A percentile compares a stretch with the other conserved stretches of the same genome.
Conservation (phyloP, 164 flowering plant species). For the Dillenia turbinata region DNA sequence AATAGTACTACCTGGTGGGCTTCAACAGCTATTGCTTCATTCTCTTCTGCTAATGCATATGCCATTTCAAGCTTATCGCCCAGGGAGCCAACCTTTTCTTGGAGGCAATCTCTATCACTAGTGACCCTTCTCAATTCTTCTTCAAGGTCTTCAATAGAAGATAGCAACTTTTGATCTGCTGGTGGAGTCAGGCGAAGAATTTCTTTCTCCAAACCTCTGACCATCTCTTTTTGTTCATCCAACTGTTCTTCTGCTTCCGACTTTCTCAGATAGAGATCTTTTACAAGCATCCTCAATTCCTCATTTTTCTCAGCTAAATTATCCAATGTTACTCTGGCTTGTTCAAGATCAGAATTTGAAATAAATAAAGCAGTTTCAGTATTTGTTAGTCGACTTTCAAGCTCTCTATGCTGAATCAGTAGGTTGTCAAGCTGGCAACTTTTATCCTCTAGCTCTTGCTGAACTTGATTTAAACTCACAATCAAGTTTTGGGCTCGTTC, state of each 20-base stretch:
- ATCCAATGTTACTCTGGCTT: conserved; percentile 38
- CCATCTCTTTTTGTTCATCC: conserved; percentile 52
- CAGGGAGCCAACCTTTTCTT: conserved; percentile 42
- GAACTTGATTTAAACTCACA: conserved; percentile 31
- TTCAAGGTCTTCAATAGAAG: conserved; percentile 34
- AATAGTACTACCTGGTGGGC: conserved; percentile 63
- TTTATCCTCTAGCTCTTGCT: conserved; percentile 44
- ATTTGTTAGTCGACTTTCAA: conserved; percentile 37
- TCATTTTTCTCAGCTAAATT: conserved; percentile 42
- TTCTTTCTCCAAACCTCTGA: conserved; percentile 63
- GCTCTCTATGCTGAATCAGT: conserved; percentile 34
- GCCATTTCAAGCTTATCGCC: conserved; percentile 66
- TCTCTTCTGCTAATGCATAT: conserved; percentile 71
- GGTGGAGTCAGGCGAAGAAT: conserved; percentile 42
- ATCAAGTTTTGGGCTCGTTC: conserved; percentile 56
- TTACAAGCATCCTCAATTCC: conserved; percentile 46
- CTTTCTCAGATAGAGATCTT: conserved; percentile 50
- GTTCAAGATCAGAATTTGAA: conserved; percentile 47
- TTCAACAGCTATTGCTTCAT: conserved; percentile 82
- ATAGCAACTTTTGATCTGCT: conserved; percentile 29
- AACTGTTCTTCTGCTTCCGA: conserved; percentile 46
- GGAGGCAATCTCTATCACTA: conserved; percentile 51
- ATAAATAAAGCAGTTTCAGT: conserved; percentile 36
- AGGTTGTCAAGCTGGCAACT: conserved; percentile 40
- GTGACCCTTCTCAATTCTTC: conserved; percentile 36